Evolutionary conservation across 768 basidiomycete species (phyloP).

Genomic region (Pisolithus orientalis): DNA sequence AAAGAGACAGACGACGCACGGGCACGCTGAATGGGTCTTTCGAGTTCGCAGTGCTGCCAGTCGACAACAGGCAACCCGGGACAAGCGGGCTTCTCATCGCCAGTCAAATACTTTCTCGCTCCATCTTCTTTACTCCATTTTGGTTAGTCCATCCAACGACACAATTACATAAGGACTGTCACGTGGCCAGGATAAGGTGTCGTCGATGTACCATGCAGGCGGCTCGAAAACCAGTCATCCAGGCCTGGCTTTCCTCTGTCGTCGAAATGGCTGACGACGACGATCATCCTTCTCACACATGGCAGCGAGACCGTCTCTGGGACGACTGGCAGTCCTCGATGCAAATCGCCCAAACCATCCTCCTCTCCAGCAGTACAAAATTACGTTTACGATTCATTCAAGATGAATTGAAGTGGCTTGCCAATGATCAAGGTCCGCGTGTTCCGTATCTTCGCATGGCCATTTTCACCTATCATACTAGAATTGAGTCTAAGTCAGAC

Average conservation of each 20-base stretch:
- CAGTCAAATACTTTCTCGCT: too few species aligned
- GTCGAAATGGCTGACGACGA: constrained; percentile 29
- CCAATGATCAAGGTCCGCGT: constrained; percentile 49
- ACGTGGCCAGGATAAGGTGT: constrained; percentile 30
- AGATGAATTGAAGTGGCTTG: constrained; percentile 54
- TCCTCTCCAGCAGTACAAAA: constrained; percentile 51
- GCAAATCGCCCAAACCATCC: constrained; percentile 42
- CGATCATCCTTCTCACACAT: constrained; percentile 22
- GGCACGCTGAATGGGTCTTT: too few species aligned
- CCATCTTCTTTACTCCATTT: not conserved
- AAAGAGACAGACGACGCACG: not conserved
- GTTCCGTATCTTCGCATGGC: not conserved
- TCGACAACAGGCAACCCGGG: too few species aligned
- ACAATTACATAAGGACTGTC: constrained; percentile 6
- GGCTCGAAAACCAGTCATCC: constrained; percentile 44
- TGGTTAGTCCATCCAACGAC: not conserved
- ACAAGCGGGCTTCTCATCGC: too few species aligned
- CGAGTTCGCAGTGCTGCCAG: too few species aligned
- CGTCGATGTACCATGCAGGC: too few species aligned
- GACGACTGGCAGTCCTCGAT: constrained; percentile 51
- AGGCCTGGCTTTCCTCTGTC: constrained; percentile 58
- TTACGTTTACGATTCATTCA: constrained; percentile 50
- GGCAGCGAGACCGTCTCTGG: constrained; percentile 51
- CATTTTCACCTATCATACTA: constrained; percentile 22
- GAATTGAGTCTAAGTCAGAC: constrained; percentile 56